Conservation (phyloP, 2,329 filamentous ascomycete species). For the Aspergillus glaucus region DNA sequence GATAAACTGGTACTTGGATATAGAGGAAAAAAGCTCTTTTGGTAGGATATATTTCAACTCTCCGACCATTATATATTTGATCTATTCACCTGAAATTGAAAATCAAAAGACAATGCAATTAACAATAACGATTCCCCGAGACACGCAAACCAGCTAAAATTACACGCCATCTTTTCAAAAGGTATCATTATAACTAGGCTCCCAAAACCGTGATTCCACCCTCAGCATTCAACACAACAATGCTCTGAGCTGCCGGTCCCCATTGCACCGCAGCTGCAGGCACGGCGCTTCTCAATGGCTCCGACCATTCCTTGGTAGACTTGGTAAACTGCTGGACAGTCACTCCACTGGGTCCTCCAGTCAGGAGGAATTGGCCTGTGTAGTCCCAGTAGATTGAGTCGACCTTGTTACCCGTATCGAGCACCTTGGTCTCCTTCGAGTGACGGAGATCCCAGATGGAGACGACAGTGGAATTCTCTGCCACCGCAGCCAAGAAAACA, state of each 20-base stretch:
- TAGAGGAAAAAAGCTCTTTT: background rate
- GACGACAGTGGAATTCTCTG: constrained; percentile 69
- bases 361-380: constrained; percentile 85
- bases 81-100: background rate
- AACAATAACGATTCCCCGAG: constrained; percentile 1
- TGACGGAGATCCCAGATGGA: constrained; percentile 91
- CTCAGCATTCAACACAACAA: constrained; percentile 68
- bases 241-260: constrained; percentile 66
- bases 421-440: constrained; percentile 70
- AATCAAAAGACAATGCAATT: background rate
- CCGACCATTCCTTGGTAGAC: constrained; percentile 78
- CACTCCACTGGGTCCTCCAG: constrained; percentile 70
- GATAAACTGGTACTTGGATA: too few relatives aligned
- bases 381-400: constrained; percentile 83
- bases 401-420: constrained; percentile 76
- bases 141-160: constrained; percentile 15
- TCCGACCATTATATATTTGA: background rate
- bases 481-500: constrained; percentile 83
- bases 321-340: constrained; percentile 89
- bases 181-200: constrained; percentile 42
- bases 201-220: constrained; percentile 69
- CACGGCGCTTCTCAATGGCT: constrained; percentile 71
- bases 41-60: background rate
- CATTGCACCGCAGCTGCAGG: constrained; percentile 68
- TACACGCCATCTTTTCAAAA: constrained; percentile 13